Evolutionary conservation across 352 stramenopile species (phyloP), one percentile per base, ranked within the genome.

Genomic region (Pythium sukuiense): DNA sequence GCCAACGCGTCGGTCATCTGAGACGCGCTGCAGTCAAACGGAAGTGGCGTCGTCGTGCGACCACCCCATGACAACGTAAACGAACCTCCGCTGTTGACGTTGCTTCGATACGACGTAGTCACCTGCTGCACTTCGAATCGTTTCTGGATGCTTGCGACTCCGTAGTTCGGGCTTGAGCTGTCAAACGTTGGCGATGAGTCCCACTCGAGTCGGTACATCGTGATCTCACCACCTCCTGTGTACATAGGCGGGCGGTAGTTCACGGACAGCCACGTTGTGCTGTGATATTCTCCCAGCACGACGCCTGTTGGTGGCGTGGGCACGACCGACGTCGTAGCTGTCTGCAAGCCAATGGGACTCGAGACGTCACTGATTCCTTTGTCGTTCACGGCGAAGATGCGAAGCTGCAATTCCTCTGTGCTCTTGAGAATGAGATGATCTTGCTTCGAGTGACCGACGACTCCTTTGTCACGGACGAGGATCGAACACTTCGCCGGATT

Each of bases 61-160:
- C 93, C 94, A 41, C 96, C 96, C 87, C 92, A 98, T 1, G 88
- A 86, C 0, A 99, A 72, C n/a, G 78, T 92, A 72, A 99, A 98
- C 6, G 86, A 97, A 3, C 96, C 96, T 20, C 82, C 82, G 12
- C 76, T 77, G 5, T 68, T 68, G 74, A 71, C 74, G 69, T 78
- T 89, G 57, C 78, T 95, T 24, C 84, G 73, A 58, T 85, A 92
- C 18, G 55, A 79, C 32, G 72, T 87, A 1, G 67, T 81, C 11
- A 98, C 83, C 65, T 96, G 81, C 72, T 99, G 96, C 7, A 98
- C 89, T 77, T 98, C 96, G 26, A 83, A 85, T 9, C 77, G 74
- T 59, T 97, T 91, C 65, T 95, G 77, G 14, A 99, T 87, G 35
- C 82, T 96, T 4, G 81, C 78, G 13, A 88, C 83, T 0, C 83